Base-by-base conservation (phyloP, 2,329 filamentous ascomycete genomes). In the Curvularia spicifera region DNA sequence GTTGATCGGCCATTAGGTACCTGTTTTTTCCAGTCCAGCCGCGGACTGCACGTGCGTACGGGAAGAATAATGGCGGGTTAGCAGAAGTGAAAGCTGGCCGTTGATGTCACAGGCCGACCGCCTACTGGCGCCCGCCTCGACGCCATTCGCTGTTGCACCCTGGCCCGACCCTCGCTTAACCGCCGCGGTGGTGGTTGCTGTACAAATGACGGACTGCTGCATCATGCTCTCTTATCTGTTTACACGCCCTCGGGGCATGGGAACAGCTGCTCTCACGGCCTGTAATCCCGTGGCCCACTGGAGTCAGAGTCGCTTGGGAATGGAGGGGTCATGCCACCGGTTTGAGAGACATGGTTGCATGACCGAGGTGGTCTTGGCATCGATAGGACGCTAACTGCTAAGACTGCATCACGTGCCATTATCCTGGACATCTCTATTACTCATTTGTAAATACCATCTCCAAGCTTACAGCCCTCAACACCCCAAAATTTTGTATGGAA, bases 51-150 rank as follows among this genome's bases (percentile, higher is more conserved):
- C 66, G 68, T 70, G 60, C 60, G 26, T 46, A 44, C 68, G 62
- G 68, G 65, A 71, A 71, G 64, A 74, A 74, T 74, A 73, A 63
- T 69, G 65, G 61, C 56, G 60, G 53, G 24, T 12, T 65, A 60
- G 60, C 65, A 64, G 67, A 65, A 65, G 66, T 65, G 60, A 68
- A 62, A 66, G 66, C 64, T 68, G 69, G 65, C 65, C 69, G 71
- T 75, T 75, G 72, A 75, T 73, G 73, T 76, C 73, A 76, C 71
- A 69, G 71, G 70, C 64, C 66, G 63, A 66, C 63, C 63, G 63
- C 57, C 29, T 64, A 64, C 61, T 60, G 55, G 62, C 33, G 62
- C 54, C 57, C 51, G 62, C 55, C 51, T 53, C 59, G 60, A 59
- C 48, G 52, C 65, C 61, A 74, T 75, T 75, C 71, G 71, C 63